Evolutionary conservation across 202 grass and related monocot genomes (phyloP), one percentile per base, ranked within the genome.

Genomic region (Saccharum hybrid): DNA sequence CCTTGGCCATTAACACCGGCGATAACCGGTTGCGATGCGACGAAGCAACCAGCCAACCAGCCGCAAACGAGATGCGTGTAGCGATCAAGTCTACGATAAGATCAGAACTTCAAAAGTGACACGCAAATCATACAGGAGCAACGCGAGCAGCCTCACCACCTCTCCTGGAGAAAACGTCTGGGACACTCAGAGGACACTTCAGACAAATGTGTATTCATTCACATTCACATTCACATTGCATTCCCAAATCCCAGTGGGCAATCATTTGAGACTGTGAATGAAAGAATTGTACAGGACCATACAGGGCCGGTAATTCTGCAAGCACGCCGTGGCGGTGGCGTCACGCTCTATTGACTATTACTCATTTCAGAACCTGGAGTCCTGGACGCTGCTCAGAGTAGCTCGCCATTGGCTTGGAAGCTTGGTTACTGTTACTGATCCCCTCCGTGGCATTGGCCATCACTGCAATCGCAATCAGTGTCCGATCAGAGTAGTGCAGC

Each of bases 271-370:
- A 40, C 23, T 39, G 63, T 57, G 18, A 22, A 30, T 38, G 28
- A 42, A 87, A 23, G 41, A 77, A 36, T 57, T 43, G 9, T 72
- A 56, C 79, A 87, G 30, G 40, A 33, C 51, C 63, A 76, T 30
- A 16, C 31, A 63, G 18, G 28, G 18, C 51, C 48, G 30, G 8
- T 15, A 28, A 12, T 30, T 69, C 33, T 64, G 46, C 60, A 43
- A 19, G 45, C 11, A 28, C 23, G 54, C 18, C 41, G 41, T 10
- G 45, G 3, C n/a, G 45, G 33, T 23, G 19, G 46, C 68, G 7
- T 40, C 49, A 2, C 13, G n/a, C 72, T 22, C 22, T 31, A 18
- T 7, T n/a, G 51, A 8, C 15, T 56, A 67, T 5, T 46, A 5
- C 13, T 48, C 49, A 52, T 52, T 52, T 52, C 49, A 62, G 79